A percentile compares a stretch with the other conserved stretches of the same genome.
phyloP scores from a whole-genome alignment of 2,329 filamentous ascomycete genomes.

The Canariomyces notabilis region DNA sequence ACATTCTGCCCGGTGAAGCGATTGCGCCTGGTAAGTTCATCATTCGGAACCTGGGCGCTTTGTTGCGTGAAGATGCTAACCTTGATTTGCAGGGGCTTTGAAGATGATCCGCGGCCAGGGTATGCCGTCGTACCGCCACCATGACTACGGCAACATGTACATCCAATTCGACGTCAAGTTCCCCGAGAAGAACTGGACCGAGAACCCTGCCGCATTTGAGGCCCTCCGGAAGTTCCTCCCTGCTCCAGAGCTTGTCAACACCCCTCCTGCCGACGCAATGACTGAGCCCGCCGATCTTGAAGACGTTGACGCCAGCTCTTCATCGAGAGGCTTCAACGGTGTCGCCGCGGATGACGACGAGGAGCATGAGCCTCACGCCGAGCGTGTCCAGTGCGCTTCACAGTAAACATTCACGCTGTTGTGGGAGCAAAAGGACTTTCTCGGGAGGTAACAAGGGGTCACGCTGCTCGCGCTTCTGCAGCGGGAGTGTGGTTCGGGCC shows the following conservation, averaged over 20 bases:
- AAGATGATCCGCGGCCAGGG: constrained; percentile 95
- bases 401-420: constrained; percentile 57
- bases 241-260: constrained; percentile 54
- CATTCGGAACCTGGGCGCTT: background rate
- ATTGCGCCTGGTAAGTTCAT: constrained; percentile 75
- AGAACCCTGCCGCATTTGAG: constrained; percentile 65
- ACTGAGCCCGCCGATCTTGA: constrained; percentile 84
- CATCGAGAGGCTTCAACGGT: constrained; percentile 61
- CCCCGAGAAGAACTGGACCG: constrained; percentile 70
- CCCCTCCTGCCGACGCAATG: constrained; percentile 80
- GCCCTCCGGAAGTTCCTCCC: constrained; percentile 83
- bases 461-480: too few species aligned
- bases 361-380: constrained; percentile 67
- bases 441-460: too few species aligned
- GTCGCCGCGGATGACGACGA: constrained; percentile 69
- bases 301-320: constrained; percentile 74
- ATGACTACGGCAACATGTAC: constrained; percentile 93
- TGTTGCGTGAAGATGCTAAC: too few species aligned
- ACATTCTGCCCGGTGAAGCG: constrained; percentile 89
- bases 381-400: constrained; percentile 81
- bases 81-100: constrained; percentile 59
- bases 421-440: too few species aligned
- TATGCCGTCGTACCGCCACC: constrained; percentile 94
- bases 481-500: too few species aligned
- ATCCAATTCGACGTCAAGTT: constrained; percentile 98